Evolutionary conservation across 140 eudicot genomes (phyloP).

Genomic region (Eryngium alpinum): DNA sequence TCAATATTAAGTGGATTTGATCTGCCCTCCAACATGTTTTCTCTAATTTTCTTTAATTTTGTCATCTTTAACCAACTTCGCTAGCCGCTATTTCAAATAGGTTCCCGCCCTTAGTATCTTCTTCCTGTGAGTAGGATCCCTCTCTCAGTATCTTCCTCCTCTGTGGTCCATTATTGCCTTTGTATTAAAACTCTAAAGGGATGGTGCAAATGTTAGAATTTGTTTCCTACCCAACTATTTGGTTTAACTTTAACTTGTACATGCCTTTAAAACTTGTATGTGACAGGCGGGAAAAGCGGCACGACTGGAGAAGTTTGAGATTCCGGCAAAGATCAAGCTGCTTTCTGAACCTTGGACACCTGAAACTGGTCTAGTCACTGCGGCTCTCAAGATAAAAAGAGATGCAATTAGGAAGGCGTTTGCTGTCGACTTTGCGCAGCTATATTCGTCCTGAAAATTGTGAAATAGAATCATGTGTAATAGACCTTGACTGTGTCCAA

Average conservation of each 20-base stretch:
- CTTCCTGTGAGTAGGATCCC: too few relatives aligned
- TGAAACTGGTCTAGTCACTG: slow-evolving; percentile 93
- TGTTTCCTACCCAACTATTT: neutral
- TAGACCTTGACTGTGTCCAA: neutral
- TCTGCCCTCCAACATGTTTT: too few relatives aligned
- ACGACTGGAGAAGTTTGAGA: slow-evolving; percentile 68
- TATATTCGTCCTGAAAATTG: slow-evolving; percentile 42
- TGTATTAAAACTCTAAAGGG: neutral
- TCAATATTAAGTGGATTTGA: neutral
- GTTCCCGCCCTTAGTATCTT: too few relatives aligned
- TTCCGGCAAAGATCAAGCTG: slow-evolving; percentile 74
- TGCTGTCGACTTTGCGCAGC: slow-evolving; percentile 51
- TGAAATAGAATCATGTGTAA: slow-evolving; percentile 5
- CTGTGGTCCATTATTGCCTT: neutral
- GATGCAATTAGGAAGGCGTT: slow-evolving; percentile 67
- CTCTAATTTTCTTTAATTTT: too few relatives aligned
- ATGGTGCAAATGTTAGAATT: neutral
- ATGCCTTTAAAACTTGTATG: neutral
- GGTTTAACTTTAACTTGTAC: neutral
- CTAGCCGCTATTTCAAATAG: too few relatives aligned
- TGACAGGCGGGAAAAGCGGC: slow-evolving; percentile 74
- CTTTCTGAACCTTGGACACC: slow-evolving; percentile 94
- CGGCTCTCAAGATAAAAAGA: slow-evolving; percentile 91
- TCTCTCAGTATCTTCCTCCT: too few relatives aligned
- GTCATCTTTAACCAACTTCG: too few relatives aligned